A percentile compares a stretch with the other conserved stretches of the same genome.
Evolutionary conservation across 2,329 filamentous ascomycete genomes (phyloP).

Genomic region (Dothideomycetes sp.): DNA sequence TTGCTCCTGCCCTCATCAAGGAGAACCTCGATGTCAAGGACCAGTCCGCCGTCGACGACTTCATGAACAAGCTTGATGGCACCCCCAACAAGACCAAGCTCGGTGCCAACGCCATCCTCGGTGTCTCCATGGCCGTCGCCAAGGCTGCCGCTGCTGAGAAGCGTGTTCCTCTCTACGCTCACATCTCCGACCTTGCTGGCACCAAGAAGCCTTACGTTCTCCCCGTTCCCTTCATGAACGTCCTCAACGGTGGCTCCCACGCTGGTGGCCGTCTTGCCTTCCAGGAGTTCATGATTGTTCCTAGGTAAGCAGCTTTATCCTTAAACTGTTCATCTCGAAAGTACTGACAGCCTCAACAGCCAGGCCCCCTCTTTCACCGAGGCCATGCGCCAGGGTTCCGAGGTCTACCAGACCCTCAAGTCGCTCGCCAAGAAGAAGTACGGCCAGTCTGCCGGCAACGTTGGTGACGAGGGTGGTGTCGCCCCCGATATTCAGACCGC

Average conservation of each 20-base stretch:
- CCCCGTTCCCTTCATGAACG: slow-evolving; percentile 51
- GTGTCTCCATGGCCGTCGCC: slow-evolving; percentile 51
- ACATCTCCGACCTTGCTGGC: slow-evolving; percentile 46
- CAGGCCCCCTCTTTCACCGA: slow-evolving; percentile 85
- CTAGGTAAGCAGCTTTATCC: slow-evolving; percentile 31
- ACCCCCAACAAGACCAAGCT: slow-evolving; percentile 51
- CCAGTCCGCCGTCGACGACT: slow-evolving; percentile 44
- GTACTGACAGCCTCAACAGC: slow-evolving; percentile 34
- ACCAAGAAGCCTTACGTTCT: slow-evolving; percentile 47
- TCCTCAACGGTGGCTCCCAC: slow-evolving; percentile 70
- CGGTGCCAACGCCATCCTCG: slow-evolving; percentile 52
- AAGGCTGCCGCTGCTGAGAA: slow-evolving; percentile 48
- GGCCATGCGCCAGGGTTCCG: slow-evolving; percentile 89
- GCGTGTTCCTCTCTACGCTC: slow-evolving; percentile 48
- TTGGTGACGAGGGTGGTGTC: slow-evolving; percentile 99
- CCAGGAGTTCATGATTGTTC: slow-evolving; percentile 50
- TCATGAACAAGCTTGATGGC: slow-evolving; percentile 47
- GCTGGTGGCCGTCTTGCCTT: slow-evolving; percentile 77
- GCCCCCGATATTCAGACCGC: slow-evolving; percentile 96
- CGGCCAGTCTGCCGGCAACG: slow-evolving; percentile 96
- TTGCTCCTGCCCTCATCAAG: slow-evolving; percentile 47
- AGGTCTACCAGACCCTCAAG: slow-evolving; percentile 99
- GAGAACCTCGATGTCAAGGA: slow-evolving; percentile 46
- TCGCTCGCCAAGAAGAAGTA: slow-evolving; percentile 97
- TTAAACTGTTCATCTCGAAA: neutral